Percentiles rank a stretch among this genome's conserved stretches.
These are phyloP conservation scores for Apiospora hydei DNA, from an alignment of 2,329 filamentous ascomycete species.

Conservation along the genomic window DNA sequence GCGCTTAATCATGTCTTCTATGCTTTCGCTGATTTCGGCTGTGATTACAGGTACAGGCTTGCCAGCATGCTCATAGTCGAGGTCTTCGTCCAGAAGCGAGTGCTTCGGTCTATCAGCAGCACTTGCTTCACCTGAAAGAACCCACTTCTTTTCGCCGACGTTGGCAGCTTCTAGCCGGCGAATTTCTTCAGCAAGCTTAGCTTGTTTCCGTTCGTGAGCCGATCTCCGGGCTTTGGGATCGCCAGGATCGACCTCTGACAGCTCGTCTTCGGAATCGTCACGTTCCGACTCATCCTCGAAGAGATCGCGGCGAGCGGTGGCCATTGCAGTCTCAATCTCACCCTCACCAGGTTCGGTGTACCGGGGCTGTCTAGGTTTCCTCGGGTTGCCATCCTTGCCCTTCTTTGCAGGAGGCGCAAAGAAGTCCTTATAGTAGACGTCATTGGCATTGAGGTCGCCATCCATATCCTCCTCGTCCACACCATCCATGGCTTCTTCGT, in stretches of 20 bases:
- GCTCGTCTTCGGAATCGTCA: conserved; percentile 69
- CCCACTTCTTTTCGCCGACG: conserved; percentile 91
- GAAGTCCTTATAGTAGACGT: conserved; percentile 91
- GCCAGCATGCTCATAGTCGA: conserved; percentile 94
- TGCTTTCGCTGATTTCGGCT: conserved; percentile 85
- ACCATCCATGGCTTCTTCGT: conserved; percentile 66
- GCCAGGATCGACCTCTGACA: conserved; percentile 71
- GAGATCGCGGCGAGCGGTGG: conserved; percentile 84
- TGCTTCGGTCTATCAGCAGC: conserved; percentile 85
- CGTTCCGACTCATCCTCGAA: conserved; percentile 79
- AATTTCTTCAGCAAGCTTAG: conserved; percentile 88
- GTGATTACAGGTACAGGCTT: conserved; percentile 96
- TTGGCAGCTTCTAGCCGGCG: conserved; percentile 88
- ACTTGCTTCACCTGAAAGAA: conserved; percentile 84
- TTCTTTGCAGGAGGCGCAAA: conserved; percentile 87
- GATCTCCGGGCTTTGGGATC: conserved; percentile 79
- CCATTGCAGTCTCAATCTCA: conserved; percentile 84
- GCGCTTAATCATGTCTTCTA: conserved; percentile 93
- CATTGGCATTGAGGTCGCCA: conserved; percentile 75
- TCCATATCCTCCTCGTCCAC: conserved; percentile 62
- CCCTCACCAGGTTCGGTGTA: conserved; percentile 59
- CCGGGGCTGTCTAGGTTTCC: conserved; percentile 49
- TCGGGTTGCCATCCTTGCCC: conserved; percentile 59
- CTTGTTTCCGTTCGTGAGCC: conserved; percentile 85
- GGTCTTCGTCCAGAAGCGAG: conserved; percentile 90